Conservation (phyloP, 805 yeast genomes). For the Scheffersomyces amazonensis region DNA sequence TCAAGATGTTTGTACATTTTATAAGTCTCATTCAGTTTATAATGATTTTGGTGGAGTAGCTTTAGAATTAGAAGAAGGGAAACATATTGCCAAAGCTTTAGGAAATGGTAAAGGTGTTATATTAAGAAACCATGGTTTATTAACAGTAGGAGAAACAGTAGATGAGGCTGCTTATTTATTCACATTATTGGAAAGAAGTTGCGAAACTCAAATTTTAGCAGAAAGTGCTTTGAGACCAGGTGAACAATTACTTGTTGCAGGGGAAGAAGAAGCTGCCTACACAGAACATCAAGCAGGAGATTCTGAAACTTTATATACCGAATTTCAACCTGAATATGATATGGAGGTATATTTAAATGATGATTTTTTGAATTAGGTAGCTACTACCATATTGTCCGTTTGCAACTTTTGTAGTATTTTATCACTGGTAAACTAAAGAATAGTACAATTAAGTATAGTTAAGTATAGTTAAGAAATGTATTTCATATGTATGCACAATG, state of each 20-base stretch:
- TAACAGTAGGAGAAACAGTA: slow-evolving; percentile 32
- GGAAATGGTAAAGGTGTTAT: slow-evolving; percentile 30
- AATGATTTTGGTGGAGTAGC: slow-evolving; percentile 78
- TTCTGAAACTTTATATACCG: slow-evolving; percentile 66
- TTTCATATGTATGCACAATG: no score
- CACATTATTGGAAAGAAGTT: slow-evolving; percentile 27
- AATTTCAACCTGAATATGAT: slow-evolving; percentile 70
- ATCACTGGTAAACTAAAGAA: no score
- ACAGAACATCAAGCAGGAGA: slow-evolving; percentile 60
- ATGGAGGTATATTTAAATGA: slow-evolving; percentile 11
- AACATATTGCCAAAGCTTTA: slow-evolving; percentile 25
- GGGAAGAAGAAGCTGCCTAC: slow-evolving; percentile 65
- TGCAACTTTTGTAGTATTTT: no score
- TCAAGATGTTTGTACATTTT: slow-evolving; percentile 72
- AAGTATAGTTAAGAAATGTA: no score
- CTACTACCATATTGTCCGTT: no score
- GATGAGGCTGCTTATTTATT: slow-evolving; percentile 37
- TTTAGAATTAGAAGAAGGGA: slow-evolving; percentile 28
- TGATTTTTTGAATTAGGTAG: slow-evolving; percentile 4
- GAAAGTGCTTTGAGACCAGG: slow-evolving; percentile 42
- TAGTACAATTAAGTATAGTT: no score
- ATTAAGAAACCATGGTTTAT: slow-evolving; percentile 32
- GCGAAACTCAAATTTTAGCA: slow-evolving; percentile 28
- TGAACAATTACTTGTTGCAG: slow-evolving; percentile 42
- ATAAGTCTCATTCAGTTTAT: slow-evolving; percentile 65